Evolutionary conservation across 805 yeast genomes (phyloP), one percentile per base, ranked within the genome.

Genomic region (Yarrowia sp.): DNA sequence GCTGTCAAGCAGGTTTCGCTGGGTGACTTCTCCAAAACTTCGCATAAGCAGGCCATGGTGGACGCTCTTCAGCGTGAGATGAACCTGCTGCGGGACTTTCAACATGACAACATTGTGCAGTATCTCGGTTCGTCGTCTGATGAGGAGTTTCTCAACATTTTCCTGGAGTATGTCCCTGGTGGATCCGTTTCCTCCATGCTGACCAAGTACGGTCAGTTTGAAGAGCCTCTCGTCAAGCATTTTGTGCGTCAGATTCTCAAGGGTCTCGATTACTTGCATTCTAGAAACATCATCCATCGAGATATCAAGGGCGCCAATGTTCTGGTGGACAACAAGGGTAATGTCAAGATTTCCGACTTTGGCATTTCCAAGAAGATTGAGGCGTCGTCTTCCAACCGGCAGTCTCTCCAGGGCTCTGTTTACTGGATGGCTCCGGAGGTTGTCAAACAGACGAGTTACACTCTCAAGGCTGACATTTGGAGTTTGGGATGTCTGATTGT

Each of bases 351-450:
- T 66, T 87, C 93, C 36, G 96, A 90, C 75, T 90, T 90, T 73
- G 96, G 96, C 35, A 88, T 90, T 40, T 88, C 95, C 21, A 84
- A 84, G 67, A 85, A 85, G 66, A 76, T 86, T 8, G 87, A 89
- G 41, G 85, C 89, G 35, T 74, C 74, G 70, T 76, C 70, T 61
- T 67, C 71, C 26, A 84, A 83, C 68, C 82, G 98, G 48, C 92
- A 90, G 1, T 91, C 97, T 0, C 77, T 91, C 62, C 98, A 93
- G 75, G 99, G 99, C 0, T 90, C 97, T 0, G 92, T 93, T 0
- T 95, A 88, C 73, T 95, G 99, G 98, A 95, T 95, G 99, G 98
- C 99, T 0, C 99, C 99, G 0, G 99, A 95, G 74, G 98, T 95
- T 9, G 98, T 95, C 17, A 90, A 92, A 71, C 98, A 92, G 72